phyloP scores from a whole-genome alignment of 2,329 filamentous ascomycete species.

The Chrysoporthe cubensis region DNA sequence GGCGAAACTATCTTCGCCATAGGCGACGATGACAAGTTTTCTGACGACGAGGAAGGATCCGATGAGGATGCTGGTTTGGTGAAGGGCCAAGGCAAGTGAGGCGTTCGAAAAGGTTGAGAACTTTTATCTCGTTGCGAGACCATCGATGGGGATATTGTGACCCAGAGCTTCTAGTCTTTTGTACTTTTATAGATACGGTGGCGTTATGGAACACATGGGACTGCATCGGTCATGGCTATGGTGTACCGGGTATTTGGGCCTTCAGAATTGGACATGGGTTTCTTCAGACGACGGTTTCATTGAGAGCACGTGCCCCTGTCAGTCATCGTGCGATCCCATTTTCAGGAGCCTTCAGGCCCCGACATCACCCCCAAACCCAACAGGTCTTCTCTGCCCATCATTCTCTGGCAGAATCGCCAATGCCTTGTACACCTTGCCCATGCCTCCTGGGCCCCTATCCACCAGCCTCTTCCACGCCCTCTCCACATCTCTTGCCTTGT shows the following conservation, averaged over 20 bases:
- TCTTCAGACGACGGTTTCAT: too few relatives aligned
- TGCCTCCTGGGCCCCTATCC: conserved; percentile 80
- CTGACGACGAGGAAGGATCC: conserved; percentile 63
- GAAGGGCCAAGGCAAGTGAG: conserved; percentile 45
- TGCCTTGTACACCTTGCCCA: conserved; percentile 95
- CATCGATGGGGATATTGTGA: background rate
- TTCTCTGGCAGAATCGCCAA: conserved; percentile 88
- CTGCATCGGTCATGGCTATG: conserved; percentile 17
- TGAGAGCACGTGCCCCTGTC: background rate
- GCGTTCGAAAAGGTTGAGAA: background rate
- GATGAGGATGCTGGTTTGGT: conserved; percentile 65
- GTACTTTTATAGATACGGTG: conserved; percentile 22
- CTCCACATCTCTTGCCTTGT: conserved; percentile 65
- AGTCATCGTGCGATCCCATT: background rate
- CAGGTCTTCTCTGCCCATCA: conserved; percentile 72
- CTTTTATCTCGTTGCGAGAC: background rate
- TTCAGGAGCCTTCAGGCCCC: conserved; percentile 19
- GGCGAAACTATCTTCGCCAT: conserved; percentile 97
- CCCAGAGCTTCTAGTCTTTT: conserved; percentile 9
- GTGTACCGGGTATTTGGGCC: conserved; percentile 11
- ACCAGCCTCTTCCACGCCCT: conserved; percentile 80
- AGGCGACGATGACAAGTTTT: conserved; percentile 86
- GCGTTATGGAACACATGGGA: conserved; percentile 22
- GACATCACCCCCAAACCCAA: conserved; percentile 85
- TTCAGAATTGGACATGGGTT: background rate